phyloP scores from a whole-genome alignment of 2,329 filamentous ascomycete species.

The Aspergillus sp. region DNA sequence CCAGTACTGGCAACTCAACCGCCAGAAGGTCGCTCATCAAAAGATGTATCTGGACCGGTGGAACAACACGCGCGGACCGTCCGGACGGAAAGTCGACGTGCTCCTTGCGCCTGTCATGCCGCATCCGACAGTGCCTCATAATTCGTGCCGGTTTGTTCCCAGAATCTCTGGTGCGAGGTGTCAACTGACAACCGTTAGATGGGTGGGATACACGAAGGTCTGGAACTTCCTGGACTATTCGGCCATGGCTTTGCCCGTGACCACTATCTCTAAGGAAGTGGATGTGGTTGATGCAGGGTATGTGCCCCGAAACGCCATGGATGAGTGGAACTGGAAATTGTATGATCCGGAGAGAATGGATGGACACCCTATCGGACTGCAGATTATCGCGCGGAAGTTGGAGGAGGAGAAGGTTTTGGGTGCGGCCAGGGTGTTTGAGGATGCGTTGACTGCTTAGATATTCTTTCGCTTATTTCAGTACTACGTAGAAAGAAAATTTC shows the following conservation, averaged over 20 bases:
- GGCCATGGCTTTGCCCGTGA: not conserved
- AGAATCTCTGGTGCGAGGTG: not conserved
- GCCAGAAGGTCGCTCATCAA: not conserved
- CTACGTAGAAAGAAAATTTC: not conserved
- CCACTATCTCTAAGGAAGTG: not conserved
- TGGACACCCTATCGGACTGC: constrained; percentile 1
- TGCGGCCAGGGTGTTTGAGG: not conserved
- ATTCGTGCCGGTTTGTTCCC: not conserved
- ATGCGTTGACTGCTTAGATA: not conserved
- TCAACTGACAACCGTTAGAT: not conserved
- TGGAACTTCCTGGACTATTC: constrained; percentile 7
- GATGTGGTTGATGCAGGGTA: not conserved
- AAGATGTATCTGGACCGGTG: constrained; percentile 5
- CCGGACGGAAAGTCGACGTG: constrained; percentile 4
- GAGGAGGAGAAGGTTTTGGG: constrained; percentile 6
- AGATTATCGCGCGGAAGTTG: constrained; percentile 2
- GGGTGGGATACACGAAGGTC: constrained; percentile 5
- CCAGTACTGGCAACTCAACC: constrained; percentile 8
- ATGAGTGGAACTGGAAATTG: constrained; percentile 4
- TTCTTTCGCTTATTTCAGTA: not conserved
- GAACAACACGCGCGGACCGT: constrained; percentile 1
- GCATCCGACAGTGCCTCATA: constrained; percentile 1
- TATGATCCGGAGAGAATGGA: constrained; percentile 2
- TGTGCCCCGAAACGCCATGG: not conserved
- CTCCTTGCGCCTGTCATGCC: constrained; percentile 5